Conservation (phyloP, 148 eudicot species). For the Gaultheria prostrata region DNA sequence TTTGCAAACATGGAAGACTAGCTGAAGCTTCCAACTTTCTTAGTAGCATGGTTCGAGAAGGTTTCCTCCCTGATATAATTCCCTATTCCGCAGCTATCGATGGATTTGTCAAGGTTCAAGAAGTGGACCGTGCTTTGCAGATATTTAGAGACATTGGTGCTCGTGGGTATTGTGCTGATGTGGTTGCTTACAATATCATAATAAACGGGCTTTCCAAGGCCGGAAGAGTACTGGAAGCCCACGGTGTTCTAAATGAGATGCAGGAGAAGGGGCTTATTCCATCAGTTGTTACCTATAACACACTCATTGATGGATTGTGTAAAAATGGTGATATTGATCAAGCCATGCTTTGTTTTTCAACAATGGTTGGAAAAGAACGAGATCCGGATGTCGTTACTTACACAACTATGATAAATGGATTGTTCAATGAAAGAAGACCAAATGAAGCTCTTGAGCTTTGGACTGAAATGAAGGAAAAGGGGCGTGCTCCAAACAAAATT, state of each 20-base stretch:
- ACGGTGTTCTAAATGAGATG: conserved; percentile 53
- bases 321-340: conserved; percentile 53
- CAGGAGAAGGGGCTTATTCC: conserved; percentile 64
- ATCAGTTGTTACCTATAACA: conserved; percentile 78
- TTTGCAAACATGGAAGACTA: conserved; percentile 55
- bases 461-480: conserved; percentile 26
- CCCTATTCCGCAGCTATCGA: conserved; percentile 63
- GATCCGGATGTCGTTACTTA: conserved; percentile 56
- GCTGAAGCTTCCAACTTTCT: conserved; percentile 66
- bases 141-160: conserved; percentile 49
- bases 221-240: conserved; percentile 53
- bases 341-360: conserved; percentile 50
- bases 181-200: conserved; percentile 72
- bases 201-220: conserved; percentile 76
- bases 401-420: conserved; percentile 44
- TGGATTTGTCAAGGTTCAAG: conserved; percentile 56
- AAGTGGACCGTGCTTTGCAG: conserved; percentile 57
- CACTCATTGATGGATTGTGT: conserved; percentile 83
- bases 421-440: conserved; percentile 62
- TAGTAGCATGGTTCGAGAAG: conserved; percentile 52
- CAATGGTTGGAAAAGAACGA: conserved; percentile 40
- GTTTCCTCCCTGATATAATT: conserved; percentile 61
- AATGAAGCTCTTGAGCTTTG: conserved; percentile 62
- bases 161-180: conserved; percentile 74
- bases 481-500: conserved; percentile 21